Evolutionary conservation across 2,329 filamentous ascomycete genomes (phyloP), one percentile per base, ranked within the genome.

Genomic region (Trichoderma sp.): DNA sequence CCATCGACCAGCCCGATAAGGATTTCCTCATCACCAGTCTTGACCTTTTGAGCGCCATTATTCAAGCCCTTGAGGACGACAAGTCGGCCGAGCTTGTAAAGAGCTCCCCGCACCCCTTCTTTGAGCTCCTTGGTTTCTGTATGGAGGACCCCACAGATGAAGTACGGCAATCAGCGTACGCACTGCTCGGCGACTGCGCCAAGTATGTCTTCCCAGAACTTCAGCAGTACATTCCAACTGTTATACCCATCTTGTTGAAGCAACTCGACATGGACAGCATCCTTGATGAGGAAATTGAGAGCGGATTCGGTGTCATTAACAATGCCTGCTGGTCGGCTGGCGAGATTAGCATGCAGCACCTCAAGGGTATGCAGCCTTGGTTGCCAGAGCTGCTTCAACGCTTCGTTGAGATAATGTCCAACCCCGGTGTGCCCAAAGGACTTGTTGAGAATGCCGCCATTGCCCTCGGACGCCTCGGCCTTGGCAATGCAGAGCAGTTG

Each of bases 301-400:
- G 89, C 21, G 91, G 91, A 15, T 98, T 97, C 80, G 94, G 94
- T 73, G 95, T 98, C 34, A 91, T 98, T 73, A 99, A 98, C 87
- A 99, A 99, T 79, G 95, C 96, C 26, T 98, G 95, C 83, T 99
- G 96, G 96, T 97, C 95, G 7, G 91, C 91, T 28, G 96, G 96
- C 56, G 96, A 99, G 84, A 96, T 98, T 73, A 90, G 94, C 18
- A 90, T 97, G 81, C 91, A 93, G 73, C 87, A 93, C 79, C 89
- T 91, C 75, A 89, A 91, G 73, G 89, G 87, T 69, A 93, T 98
- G 89, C 87, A 87, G 1, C 92, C 91, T 1, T 97, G 92, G 79
- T 88, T 94, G 11, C 90, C 93, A 26, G 89, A 92, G 73, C 84
- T 99, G 18, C 90, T 97, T 72, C 88, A 91, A 73, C 90, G 92